Conservation (phyloP, 2,329 filamentous ascomycete species). For the Diaporthe amygdali region DNA sequence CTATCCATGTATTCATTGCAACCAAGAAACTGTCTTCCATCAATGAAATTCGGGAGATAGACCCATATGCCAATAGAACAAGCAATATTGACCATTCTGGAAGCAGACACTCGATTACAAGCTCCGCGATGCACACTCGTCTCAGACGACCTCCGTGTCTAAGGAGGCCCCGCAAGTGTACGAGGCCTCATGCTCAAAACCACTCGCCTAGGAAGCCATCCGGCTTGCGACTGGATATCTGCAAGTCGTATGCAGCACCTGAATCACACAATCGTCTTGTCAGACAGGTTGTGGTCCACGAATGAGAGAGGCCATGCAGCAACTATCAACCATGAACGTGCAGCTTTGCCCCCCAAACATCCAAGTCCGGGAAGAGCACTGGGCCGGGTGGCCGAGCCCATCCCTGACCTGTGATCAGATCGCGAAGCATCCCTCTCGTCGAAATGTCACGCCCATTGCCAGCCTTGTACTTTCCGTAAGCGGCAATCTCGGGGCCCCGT, state of each 20-base stretch:
- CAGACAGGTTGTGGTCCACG: not conserved
- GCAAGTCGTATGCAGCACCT: not conserved
- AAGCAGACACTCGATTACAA: not conserved
- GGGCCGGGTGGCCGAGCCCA: not conserved
- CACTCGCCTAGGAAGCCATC: not conserved
- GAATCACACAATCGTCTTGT: not conserved
- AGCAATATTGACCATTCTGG: not conserved
- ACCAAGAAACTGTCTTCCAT: not conserved
- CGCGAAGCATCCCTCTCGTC: not conserved
- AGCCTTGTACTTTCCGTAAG: not conserved
- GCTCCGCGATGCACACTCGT: not conserved
- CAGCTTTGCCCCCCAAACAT: not conserved
- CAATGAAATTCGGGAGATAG: not conserved
- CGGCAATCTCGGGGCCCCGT: conserved; percentile 18
- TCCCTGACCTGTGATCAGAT: not conserved
- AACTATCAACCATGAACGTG: not conserved
- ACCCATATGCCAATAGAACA: not conserved
- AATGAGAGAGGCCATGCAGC: not conserved
- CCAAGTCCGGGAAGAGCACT: not conserved
- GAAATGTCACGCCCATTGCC: not conserved
- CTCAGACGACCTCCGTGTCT: not conserved
- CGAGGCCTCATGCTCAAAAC: not conserved
- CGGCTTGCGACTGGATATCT: not conserved
- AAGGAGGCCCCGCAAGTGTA: not conserved
- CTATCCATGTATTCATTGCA: not conserved